A percentile compares a stretch with the other conserved stretches of the same genome.
Conservation (phyloP, 805 yeast species). For the Cyberlindnera samutprakarnensis region DNA sequence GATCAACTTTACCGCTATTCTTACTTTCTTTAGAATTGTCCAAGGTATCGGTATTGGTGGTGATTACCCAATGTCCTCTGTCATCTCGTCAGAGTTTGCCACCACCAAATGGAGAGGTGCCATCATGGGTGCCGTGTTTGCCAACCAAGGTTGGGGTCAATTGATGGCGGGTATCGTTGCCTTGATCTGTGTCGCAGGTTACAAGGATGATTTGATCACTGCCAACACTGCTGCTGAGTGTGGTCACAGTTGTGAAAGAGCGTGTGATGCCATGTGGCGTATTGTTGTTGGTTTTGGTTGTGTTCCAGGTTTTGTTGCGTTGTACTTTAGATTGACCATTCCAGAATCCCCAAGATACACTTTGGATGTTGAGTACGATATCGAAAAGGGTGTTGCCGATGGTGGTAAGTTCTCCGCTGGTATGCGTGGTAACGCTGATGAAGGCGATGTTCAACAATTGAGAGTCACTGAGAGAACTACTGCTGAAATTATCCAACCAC, state of each 20-base stretch:
- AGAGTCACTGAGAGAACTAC: conserved; percentile 42
- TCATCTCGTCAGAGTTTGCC: conserved; percentile 86
- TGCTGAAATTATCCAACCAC: conserved; percentile 50
- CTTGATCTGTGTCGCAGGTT: conserved; percentile 66
- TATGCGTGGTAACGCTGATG: conserved; percentile 41
- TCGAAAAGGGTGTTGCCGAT: conserved; percentile 50
- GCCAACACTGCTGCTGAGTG: conserved; percentile 55
- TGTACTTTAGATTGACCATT: conserved; percentile 87
- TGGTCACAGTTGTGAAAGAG: conserved; percentile 58
- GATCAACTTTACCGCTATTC: conserved; percentile 63
- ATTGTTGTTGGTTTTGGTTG: conserved; percentile 82
- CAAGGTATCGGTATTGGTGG: conserved; percentile 98
- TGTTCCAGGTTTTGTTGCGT: conserved; percentile 79
- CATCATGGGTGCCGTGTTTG: conserved; percentile 92
- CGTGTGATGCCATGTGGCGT: conserved; percentile 95
- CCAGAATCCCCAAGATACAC: conserved; percentile 94
- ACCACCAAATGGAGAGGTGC: conserved; percentile 98
- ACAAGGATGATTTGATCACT: conserved; percentile 49
- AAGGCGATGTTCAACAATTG: conserved; percentile 35
- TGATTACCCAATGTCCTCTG: conserved; percentile 91
- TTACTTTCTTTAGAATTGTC: conserved; percentile 71
- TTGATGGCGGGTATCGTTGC: conserved; percentile 82
- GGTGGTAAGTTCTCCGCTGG: conserved; percentile 44
- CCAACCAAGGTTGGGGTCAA: conserved; percentile 97
- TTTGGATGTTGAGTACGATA: conserved; percentile 61